Base-by-base conservation (phyloP, 2,329 filamentous ascomycete species). In the Camillea tinctor region DNA sequence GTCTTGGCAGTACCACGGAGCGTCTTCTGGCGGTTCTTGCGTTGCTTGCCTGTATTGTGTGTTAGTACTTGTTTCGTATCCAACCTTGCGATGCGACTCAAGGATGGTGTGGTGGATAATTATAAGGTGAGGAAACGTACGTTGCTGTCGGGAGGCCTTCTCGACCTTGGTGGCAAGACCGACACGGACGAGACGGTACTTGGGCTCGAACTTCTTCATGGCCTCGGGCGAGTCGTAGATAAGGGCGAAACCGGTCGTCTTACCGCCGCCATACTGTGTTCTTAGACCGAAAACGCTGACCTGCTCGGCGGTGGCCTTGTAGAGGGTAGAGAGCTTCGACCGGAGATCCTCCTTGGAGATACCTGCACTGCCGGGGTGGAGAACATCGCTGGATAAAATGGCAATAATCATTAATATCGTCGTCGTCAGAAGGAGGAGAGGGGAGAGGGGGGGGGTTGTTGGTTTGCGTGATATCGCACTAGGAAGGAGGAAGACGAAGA, bases 21-120 rank as follows among this genome's bases (percentile, higher is more conserved):
- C 79, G 94, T 95, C 93, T 99, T 98, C 84, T 91, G 88, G 81
- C 94, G 89, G 92, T 99, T 99, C 92, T 99, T 99, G 86, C 95
- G 91, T 86, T 98, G 95, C 88, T 99, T 99, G 90, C 94, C 94
- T 98, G 82, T 85, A 56, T 19, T 4, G 15, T 23, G 9, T 9
- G 52, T 51, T 50, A 54, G 57, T 50, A 22, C 17, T 36, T 5
- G 51, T 58, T 56, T 63, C 51, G 61, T 62, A 21, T n/a, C n/a
- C n/a, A n/a, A n/a, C n/a, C n/a, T n/a, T n/a, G n/a, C n/a, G n/a
- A n/a, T n/a, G n/a, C n/a, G n/a, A n/a, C n/a, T n/a, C n/a, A n/a
- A n/a, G n/a, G n/a, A n/a, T n/a, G n/a, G 60, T 15, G 56, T 19
- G 22, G 24, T 48, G 50, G 54, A 50, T 40, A 67, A 30, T 19